These are phyloP conservation scores for Citeromyces nyonsensis DNA, from an alignment of 805 yeast genomes.

Conservation along the genomic window DNA sequence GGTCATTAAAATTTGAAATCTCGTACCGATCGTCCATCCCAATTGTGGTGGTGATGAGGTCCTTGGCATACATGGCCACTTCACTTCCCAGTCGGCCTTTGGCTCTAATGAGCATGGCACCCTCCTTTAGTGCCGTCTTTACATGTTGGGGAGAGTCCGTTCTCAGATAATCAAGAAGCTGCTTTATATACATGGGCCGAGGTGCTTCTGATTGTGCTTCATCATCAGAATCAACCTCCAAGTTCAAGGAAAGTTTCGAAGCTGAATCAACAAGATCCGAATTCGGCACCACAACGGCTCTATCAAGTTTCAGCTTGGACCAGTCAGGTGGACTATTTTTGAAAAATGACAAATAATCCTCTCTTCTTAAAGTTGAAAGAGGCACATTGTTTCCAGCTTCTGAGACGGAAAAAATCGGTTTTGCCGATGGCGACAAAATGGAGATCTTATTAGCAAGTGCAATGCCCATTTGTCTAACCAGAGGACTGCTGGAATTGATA, in stretches of 20 bases:
- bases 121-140: constrained; percentile 29
- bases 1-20: constrained; percentile 43
- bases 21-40: constrained; percentile 43
- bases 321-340: neutral
- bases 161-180: constrained; percentile 40
- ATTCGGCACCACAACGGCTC: neutral
- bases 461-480: constrained; percentile 37
- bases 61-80: constrained; percentile 38
- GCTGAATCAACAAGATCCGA: neutral
- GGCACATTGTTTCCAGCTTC: constrained; percentile 7
- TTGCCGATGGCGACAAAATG: constrained; percentile 11
- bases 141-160: constrained; percentile 34
- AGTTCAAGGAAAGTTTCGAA: neutral
- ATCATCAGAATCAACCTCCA: neutral
- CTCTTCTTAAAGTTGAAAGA: constrained; percentile 4
- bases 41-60: constrained; percentile 31
- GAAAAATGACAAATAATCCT: neutral
- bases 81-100: constrained; percentile 49
- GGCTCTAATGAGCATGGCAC: constrained; percentile 47
- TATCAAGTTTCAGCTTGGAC: neutral
- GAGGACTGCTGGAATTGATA: constrained; percentile 29
- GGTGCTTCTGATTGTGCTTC: constrained; percentile 16
- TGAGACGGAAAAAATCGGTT: constrained; percentile 15
- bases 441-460: constrained; percentile 37
- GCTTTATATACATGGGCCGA: constrained; percentile 58